Percentiles rank a stretch among this genome's conserved stretches.
Conservation (phyloP, 345 rosid genomes). For the Punica granatum region DNA sequence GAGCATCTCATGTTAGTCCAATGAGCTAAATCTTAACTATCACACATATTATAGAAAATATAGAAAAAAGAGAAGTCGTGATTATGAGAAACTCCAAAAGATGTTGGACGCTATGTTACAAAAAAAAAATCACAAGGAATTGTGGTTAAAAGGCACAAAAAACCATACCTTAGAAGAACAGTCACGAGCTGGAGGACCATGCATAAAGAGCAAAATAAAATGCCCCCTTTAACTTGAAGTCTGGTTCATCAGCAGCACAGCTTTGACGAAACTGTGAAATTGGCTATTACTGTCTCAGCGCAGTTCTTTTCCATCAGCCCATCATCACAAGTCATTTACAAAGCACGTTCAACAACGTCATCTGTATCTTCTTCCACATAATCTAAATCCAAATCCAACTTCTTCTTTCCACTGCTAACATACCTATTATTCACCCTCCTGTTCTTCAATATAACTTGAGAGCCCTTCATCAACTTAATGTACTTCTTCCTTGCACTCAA, state of each 20-base stretch:
- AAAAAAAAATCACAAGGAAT: neutral
- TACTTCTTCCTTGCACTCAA: conserved; percentile 51
- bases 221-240: too few relatives aligned
- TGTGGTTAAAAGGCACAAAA: neutral
- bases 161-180: neutral
- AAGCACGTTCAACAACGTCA: conserved; percentile 4
- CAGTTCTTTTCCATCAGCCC: neutral
- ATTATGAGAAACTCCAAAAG: neutral
- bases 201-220: too few relatives aligned
- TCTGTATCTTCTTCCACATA: conserved; percentile 20
- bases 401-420: conserved; percentile 12
- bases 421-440: conserved; percentile 23
- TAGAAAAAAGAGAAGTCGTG: neutral
- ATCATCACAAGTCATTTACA: conserved; percentile 5
- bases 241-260: neutral
- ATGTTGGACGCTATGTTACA: neutral
- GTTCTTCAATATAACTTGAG: conserved; percentile 36
- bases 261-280: neutral
- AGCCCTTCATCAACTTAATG: conserved; percentile 53
- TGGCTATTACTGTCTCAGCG: neutral
- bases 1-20: neutral
- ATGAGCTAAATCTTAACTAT: neutral
- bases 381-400: conserved; percentile 38
- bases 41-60: neutral
- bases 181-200: neutral